Evolutionary conservation across 2,329 filamentous ascomycete species (phyloP).

Genomic region (Colletotrichum echinochloae): DNA sequence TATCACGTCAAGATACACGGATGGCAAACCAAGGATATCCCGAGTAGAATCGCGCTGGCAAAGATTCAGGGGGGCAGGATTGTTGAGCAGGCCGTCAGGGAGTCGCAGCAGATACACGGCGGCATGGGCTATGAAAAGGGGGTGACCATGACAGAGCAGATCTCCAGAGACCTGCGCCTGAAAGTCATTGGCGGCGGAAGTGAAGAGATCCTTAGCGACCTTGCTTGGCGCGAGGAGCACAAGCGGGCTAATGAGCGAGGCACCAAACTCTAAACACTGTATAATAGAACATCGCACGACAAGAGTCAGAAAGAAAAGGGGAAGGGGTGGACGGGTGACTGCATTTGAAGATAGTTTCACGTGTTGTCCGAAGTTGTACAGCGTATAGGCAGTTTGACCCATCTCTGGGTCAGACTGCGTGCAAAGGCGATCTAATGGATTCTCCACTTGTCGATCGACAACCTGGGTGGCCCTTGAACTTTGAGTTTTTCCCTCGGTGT

Average conservation of each 20-base stretch:
- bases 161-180: conserved; percentile 63
- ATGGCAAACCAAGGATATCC: conserved; percentile 46
- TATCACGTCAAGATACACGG: conserved; percentile 59
- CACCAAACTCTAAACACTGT: conserved; percentile 31
- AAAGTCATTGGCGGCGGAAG: conserved; percentile 66
- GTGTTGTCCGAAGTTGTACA: too few species aligned
- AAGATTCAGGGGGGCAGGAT: conserved; percentile 64
- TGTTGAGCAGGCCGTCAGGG: conserved; percentile 62
- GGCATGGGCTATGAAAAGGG: conserved; percentile 63
- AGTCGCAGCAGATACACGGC: conserved; percentile 67
- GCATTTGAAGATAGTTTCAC: too few species aligned
- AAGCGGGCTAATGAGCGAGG: conserved; percentile 5
- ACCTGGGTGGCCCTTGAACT: not conserved
- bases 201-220: conserved; percentile 65
- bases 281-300: too few species aligned
- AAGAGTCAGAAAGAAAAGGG: too few species aligned
- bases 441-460: too few species aligned
- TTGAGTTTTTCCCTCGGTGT: too few species aligned
- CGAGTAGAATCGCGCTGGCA: conserved; percentile 48
- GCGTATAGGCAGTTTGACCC: too few species aligned
- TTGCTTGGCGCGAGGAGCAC: conserved; percentile 62
- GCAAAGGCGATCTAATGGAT: not conserved
- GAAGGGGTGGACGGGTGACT: too few species aligned
- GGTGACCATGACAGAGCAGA: conserved; percentile 64
- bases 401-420: too few species aligned